Base-by-base conservation (phyloP, 345 rosid species). In the Eutrema heterophyllum region DNA sequence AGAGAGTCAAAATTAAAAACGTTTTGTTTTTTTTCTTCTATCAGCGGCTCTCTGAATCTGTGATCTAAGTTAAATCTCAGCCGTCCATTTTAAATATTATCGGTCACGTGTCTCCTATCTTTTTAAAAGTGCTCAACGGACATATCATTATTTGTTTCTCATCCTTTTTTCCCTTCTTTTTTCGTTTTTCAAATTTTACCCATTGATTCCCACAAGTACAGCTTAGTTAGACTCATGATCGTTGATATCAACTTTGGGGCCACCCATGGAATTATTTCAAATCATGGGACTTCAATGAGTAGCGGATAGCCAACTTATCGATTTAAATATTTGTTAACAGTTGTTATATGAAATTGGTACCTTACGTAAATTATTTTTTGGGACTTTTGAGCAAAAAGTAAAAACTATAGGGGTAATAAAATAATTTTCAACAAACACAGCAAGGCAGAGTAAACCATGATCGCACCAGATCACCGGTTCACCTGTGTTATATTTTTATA, bases 71-170 rank as follows among this genome's bases (percentile, higher is more conserved):
- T 44, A 59, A 30, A 79, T 81, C 78, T 30, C 13, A 18, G 61
- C 88, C 88, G 83, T 83, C 68, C 57, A 49, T 75, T 79, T 78
- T 59, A 57, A 60, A 70, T 51, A 51, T 65, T 33, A 2, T 38
- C 15, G 32, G 16, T 9, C 44, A 36, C 63, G 32, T 57, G 69
- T 54, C 66, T 39, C 7, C 24, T 51, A 30, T 52, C 78, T 77
- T 84, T 73, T n/a, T 2, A 46, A 24, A 79, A 82, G 64, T 12
- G 0, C 51, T 32, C 71, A 86, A 87, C 89, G 90, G 86, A 77
- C 83, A 55, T 45, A 43, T 76, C 15, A 58, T 58, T 68, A 81
- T 66, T 38, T 26, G 64, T 46, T 56, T 58, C 52, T 41, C 21
- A 9, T 66, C 30, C 12, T 24, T 62, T 12, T 78, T 39, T 26